Evolutionary conservation across 2,329 filamentous ascomycete genomes (phyloP).

Genomic region (Phaeomoniella chlamydospora): DNA sequence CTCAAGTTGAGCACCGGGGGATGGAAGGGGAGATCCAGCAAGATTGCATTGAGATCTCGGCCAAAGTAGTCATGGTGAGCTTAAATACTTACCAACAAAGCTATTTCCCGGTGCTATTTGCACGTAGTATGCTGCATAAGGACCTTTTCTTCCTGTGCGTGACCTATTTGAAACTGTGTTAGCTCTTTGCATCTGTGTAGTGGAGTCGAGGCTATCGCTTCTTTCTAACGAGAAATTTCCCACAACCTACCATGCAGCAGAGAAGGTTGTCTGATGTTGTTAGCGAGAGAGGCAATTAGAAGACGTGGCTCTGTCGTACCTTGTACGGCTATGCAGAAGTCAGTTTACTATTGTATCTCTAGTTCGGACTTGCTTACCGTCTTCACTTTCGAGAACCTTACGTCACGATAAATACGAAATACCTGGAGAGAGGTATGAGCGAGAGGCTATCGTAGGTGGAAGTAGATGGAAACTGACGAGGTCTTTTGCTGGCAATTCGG

Average conservation of each 20-base stretch:
- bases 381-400: conserved; percentile 57
- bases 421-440: conserved; percentile 27
- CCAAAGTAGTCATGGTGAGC: too few relatives aligned
- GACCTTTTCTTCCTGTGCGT: conserved; percentile 72
- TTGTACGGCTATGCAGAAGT: background rate
- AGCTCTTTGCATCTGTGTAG: too few relatives aligned
- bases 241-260: conserved; percentile 53
- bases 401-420: conserved; percentile 77
- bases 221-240: conserved; percentile 4
- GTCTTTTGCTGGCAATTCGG: conserved; percentile 75
- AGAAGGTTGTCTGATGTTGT: conserved; percentile 59
- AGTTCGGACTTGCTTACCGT: background rate
- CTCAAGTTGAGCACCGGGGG: too few relatives aligned
- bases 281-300: too few relatives aligned
- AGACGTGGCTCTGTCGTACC: too few relatives aligned
- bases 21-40: too few relatives aligned
- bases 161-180: conserved; percentile 38
- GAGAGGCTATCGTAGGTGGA: background rate
- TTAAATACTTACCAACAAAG: conserved; percentile 58
- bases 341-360: background rate
- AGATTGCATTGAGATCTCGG: too few relatives aligned
- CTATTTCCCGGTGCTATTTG: conserved; percentile 60
- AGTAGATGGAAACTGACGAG: conserved; percentile 32
- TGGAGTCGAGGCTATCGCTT: too few relatives aligned
- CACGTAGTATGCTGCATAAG: conserved; percentile 79